Evolutionary conservation across 441 rosid genomes (phyloP), one percentile per base, ranked within the genome.

Genomic region (Mallotus japonicus): DNA sequence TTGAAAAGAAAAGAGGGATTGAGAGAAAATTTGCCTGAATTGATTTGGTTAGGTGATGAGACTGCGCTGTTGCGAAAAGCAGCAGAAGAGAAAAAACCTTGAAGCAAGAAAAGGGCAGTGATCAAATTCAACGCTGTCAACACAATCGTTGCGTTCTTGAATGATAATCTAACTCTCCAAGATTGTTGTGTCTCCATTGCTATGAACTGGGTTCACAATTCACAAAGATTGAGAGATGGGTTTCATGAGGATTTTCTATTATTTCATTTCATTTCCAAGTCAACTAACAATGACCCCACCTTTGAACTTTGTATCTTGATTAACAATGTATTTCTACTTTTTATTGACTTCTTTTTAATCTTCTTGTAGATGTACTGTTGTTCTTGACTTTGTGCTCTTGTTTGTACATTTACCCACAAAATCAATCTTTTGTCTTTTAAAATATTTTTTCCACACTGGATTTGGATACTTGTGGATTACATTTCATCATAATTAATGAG

Each of bases 61-160:
- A 63, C 67, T 4, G 46, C 61, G 65, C 55, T 71, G 55, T 73
- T 73, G 54, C 81, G 89, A 50, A 82, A 62, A 58, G 82, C 72
- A 58, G 85, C 70, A 51, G 86, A 79, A 49, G 81, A 83, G 78
- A 87, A 77, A 71, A 80, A 84, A 22, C 86, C 82, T 14, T 79
- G 97, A 53, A 94, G 93, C 81, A 89, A 76, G 79, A 87, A 74
- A 63, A 94, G 87, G 74, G 74, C 87, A 60, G 77, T 76, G 79
- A 87, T 9, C 22, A 91, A 55, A 46, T 94, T 94, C 75, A 94
- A 44, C 49, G 85, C 42, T 17, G 91, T 86, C 63, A 92, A 67
- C 40, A 83, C 72, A 19, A 92, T 85, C 50, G 98, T 92, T 0
- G 89, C 97, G 84, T 82, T 88, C 84, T 89, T 91, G 85, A 89